phyloP scores from a whole-genome alignment of 2,329 filamentous ascomycete genomes.

The Metarhizium guizhouense region DNA sequence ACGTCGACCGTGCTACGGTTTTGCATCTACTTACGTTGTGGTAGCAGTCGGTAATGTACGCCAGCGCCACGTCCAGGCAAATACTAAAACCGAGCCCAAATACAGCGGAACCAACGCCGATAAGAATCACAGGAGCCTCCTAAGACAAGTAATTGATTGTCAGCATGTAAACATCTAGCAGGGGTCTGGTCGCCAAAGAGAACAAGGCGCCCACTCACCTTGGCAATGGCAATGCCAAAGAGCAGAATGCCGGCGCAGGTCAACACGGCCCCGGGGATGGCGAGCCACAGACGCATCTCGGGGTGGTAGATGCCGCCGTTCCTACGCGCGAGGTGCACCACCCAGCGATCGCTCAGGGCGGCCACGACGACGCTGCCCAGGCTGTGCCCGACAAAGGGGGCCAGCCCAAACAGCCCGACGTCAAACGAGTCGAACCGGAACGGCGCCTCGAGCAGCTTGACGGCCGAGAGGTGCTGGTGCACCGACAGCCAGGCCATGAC shows the following conservation, averaged over 20 bases:
- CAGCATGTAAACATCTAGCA: not conserved
- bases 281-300: constrained; percentile 29
- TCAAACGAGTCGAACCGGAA: constrained; percentile 17
- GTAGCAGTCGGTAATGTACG: constrained; percentile 29
- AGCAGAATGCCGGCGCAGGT: constrained; percentile 24
- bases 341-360: constrained; percentile 26
- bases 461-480: constrained; percentile 5
- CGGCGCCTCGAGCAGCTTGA: constrained; percentile 18
- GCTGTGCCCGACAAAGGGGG: constrained; percentile 26
- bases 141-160: not conserved
- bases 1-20: too few species aligned
- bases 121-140: not conserved
- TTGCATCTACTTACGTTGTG: constrained; percentile 16
- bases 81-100: constrained; percentile 16
- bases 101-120: constrained; percentile 23
- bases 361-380: constrained; percentile 26
- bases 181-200: too few species aligned
- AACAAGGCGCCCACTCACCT: constrained; percentile 19
- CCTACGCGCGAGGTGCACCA: constrained; percentile 24
- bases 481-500: constrained; percentile 27
- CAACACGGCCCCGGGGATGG: constrained; percentile 17
- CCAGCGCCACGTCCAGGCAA: constrained; percentile 23
- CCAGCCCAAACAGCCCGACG: constrained; percentile 17
- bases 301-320: constrained; percentile 32
- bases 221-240: constrained; percentile 23